Evolutionary conservation across 345 rosid species (phyloP).

Genomic region (Acer campestre): DNA sequence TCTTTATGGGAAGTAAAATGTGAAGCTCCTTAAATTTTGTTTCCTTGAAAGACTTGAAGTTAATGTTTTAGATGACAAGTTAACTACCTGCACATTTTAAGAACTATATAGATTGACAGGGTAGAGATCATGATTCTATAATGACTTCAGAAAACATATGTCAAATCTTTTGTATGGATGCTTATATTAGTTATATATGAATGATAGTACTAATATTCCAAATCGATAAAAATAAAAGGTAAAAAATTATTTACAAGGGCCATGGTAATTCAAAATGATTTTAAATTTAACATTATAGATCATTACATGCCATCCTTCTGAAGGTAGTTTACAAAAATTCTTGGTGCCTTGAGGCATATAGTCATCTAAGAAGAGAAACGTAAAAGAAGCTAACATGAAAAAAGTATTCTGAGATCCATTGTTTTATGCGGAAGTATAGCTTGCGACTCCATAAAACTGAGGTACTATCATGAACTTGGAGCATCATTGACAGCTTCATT

Average conservation of each 20-base stretch:
- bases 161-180: not conserved
- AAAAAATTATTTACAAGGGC: not conserved
- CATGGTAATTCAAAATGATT: not conserved
- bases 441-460: not conserved
- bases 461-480: slow-evolving; percentile 27
- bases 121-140: not conserved
- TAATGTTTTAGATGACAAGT: not conserved
- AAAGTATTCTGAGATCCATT: not conserved
- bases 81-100: slow-evolving; percentile 1
- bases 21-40: slow-evolving; percentile 5
- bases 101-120: not conserved
- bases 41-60: not conserved
- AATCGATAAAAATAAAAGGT: not conserved
- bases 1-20: not conserved
- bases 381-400: not conserved
- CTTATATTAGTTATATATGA: not conserved
- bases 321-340: not conserved
- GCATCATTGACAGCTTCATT: slow-evolving; percentile 51
- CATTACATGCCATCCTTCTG: not conserved
- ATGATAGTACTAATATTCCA: not conserved
- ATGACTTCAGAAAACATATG: not conserved
- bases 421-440: not conserved
- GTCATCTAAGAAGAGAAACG: not conserved
- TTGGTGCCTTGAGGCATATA: not conserved
- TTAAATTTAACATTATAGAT: not conserved